Evolutionary conservation across 2,329 filamentous ascomycete species (phyloP).

Genomic region (Neoascochyta sp.): DNA sequence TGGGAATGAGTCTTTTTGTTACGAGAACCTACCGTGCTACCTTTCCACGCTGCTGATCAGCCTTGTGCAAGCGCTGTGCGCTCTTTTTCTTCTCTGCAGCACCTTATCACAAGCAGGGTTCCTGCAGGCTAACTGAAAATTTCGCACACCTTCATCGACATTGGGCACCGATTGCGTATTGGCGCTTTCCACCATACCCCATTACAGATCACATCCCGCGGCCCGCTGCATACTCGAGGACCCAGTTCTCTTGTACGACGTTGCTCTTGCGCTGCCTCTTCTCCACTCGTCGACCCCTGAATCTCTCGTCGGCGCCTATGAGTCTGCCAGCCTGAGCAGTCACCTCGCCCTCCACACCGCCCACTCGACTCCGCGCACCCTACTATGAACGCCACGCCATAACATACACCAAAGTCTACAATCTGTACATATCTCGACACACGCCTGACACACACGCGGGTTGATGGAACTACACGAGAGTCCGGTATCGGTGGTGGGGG

Average conservation of each 20-base stretch:
- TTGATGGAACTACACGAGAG: conserved; percentile 30
- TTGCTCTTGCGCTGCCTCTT: conserved; percentile 9
- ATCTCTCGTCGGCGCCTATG: conserved; percentile 12
- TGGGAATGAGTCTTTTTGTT: no score
- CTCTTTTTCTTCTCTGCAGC: conserved; percentile 14
- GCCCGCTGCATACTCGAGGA: conserved; percentile 15
- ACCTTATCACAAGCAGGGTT: conserved; percentile 19
- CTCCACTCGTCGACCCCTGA: conserved; percentile 12
- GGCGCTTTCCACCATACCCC: conserved; percentile 18
- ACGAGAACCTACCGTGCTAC: no score
- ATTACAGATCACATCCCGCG: conserved; percentile 17
- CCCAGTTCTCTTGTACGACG: conserved; percentile 18
- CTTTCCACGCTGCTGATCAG: conserved; percentile 10
- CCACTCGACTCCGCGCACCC: conserved; percentile 22
- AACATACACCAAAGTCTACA: conserved; percentile 8
- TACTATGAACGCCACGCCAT: conserved; percentile 21
- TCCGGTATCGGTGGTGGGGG: conserved; percentile 31
- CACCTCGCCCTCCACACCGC: conserved; percentile 30
- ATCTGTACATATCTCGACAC: conserved; percentile 4
- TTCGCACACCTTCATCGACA: conserved; percentile 14
- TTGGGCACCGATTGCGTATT: conserved; percentile 26
- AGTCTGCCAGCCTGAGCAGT: conserved; percentile 15
- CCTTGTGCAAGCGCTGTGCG: conserved; percentile 11
- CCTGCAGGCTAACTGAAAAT: conserved; percentile 26
- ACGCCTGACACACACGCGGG: conserved; percentile 4